phyloP scores from a whole-genome alignment of 495 filamentous ascomycete species.

The Jackrogersella multiformis region DNA sequence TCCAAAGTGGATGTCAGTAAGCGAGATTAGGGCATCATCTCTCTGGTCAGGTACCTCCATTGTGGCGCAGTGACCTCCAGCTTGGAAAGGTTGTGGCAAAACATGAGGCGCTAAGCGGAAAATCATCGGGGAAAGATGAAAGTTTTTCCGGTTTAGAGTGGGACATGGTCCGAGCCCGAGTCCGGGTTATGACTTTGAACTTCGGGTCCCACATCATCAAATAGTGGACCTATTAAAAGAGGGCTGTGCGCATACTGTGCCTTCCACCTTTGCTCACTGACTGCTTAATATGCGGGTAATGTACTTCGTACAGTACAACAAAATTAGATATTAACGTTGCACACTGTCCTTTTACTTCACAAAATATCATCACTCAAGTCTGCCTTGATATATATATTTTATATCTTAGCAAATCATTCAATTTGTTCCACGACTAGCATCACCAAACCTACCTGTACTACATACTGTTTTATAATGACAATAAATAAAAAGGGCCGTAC shows the following conservation, averaged over 20 bases:
- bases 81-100: no score
- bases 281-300: no score
- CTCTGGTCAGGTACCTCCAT: no score
- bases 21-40: not conserved
- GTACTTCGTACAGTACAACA: not conserved
- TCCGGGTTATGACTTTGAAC: no score
- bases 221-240: not conserved
- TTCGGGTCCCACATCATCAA: no score
- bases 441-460: no score
- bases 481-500: conserved; percentile 49
- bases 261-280: not conserved
- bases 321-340: not conserved
- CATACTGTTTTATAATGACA: conserved; percentile 37
- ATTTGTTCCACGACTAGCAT: not conserved
- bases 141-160: not conserved
- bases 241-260: not conserved
- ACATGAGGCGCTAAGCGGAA: no score
- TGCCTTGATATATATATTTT: not conserved
- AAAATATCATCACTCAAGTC: not conserved
- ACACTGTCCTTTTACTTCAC: conserved; percentile 2
- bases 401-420: not conserved
- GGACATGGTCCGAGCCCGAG: no score
- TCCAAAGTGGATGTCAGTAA: not conserved
- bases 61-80: no score
- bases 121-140: not conserved